Percentiles rank a stretch among this genome's conserved stretches.
Conservation (phyloP, 2,329 filamentous ascomycete genomes). For the Fusarium temperatum region DNA sequence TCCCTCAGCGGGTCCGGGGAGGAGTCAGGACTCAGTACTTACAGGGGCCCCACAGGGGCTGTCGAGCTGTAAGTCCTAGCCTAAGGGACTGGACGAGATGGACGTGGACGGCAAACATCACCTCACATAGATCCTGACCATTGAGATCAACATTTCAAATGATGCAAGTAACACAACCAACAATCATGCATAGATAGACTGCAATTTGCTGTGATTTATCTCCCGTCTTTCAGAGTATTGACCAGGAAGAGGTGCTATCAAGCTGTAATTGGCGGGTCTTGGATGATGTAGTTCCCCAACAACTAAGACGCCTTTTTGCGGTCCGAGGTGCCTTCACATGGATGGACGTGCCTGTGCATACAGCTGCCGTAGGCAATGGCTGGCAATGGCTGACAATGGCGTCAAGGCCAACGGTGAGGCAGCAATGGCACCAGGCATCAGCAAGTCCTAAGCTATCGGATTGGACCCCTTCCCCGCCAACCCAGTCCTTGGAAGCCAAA, state of each 20-base stretch:
- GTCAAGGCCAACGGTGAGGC: neutral
- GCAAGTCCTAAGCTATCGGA: neutral
- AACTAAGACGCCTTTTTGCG: slow-evolving; percentile 3
- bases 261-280: neutral
- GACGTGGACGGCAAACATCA: neutral
- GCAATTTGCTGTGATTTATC: neutral
- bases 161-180: neutral
- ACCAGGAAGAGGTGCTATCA: neutral
- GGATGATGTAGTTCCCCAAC: neutral
- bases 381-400: neutral
- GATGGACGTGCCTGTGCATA: neutral
- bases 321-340: neutral
- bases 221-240: neutral
- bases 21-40: slow-evolving; percentile 5
- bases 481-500: neutral
- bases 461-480: neutral
- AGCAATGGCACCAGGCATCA: slow-evolving; percentile 6
- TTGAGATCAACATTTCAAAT: neutral
- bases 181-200: neutral
- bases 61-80: neutral
- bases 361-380: neutral
- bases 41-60: neutral
- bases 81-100: neutral
- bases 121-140: neutral
- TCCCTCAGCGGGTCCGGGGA: neutral